A percentile compares a stretch with the other conserved stretches of the same genome.
Conservation (phyloP, 2,329 filamentous ascomycete genomes). For the Neoscytalidium dimidiatum region DNA sequence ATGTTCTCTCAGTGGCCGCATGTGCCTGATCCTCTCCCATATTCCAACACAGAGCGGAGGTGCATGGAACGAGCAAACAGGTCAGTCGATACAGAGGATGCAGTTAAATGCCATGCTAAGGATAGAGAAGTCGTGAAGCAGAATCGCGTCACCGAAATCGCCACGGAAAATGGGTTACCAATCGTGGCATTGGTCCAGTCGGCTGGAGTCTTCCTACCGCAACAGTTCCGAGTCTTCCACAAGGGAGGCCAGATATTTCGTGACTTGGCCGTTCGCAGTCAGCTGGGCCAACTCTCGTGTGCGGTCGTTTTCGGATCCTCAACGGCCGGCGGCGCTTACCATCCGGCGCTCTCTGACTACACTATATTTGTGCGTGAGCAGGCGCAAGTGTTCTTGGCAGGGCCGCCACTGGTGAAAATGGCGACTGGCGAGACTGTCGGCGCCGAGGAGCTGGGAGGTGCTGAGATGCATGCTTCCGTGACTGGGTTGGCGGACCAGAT, state of each 20-base stretch:
- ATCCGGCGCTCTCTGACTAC: constrained; percentile 46
- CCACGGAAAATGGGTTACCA: constrained; percentile 44
- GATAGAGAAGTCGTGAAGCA: constrained; percentile 36
- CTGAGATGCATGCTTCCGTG: constrained; percentile 41
- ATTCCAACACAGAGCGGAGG: constrained; percentile 47
- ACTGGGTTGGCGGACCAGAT: constrained; percentile 49
- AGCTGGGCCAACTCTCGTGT: constrained; percentile 43
- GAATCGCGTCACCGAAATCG: constrained; percentile 41
- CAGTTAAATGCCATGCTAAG: neutral
- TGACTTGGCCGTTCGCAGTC: constrained; percentile 34
- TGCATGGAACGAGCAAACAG: constrained; percentile 43
- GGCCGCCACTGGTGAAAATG: constrained; percentile 50
- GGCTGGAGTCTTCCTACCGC: constrained; percentile 45
- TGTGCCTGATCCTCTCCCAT: constrained; percentile 43
- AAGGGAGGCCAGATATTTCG: constrained; percentile 44
- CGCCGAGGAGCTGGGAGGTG: constrained; percentile 47
- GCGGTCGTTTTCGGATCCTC: constrained; percentile 49
- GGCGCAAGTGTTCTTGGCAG: constrained; percentile 48
- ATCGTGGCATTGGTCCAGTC: constrained; percentile 45
- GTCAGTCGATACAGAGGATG: neutral
- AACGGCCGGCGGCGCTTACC: constrained; percentile 46
- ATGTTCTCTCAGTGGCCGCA: constrained; percentile 29
- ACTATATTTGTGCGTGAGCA: constrained; percentile 47
- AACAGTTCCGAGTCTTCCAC: constrained; percentile 50
- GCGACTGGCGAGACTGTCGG: constrained; percentile 47